Base-by-base conservation (phyloP, 257 asterid species). In the Orobanche coerulescens region DNA sequence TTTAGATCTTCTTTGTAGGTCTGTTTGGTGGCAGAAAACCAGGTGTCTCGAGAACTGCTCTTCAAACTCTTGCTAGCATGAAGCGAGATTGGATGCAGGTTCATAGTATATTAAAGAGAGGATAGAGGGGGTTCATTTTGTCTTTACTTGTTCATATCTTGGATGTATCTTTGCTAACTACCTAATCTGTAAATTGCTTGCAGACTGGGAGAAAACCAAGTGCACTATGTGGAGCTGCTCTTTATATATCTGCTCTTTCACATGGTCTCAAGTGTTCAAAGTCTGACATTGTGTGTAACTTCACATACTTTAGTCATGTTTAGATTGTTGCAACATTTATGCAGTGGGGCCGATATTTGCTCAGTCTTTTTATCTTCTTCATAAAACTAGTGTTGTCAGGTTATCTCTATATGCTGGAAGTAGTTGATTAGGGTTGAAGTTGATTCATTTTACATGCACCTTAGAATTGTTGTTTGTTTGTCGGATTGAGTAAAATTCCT, bases 81-180 rank as follows among this genome's bases (percentile, higher is more conserved):
- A 91, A 91, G 78, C 80, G 90, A 70, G 98, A 88, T 64, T 92
- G 91, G 96, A 88, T 92, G 86, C 94, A 86, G 98, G 98, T 83
- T 44, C 63, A 7, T 43, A 18, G 51, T 50, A 40, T 16, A 15
- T n/a, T 28, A 46, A 15, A 37, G 66, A 18, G 50, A 57, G 64
- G 26, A 24, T 47, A 26, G 37, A 52, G 54, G 1, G 50, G 6
- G 10, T 28, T 22, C 2, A 20, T 2, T 54, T 18, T 53, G 4
- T 37, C 11, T 48, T 51, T 52, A 7, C n/a, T 55, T 54, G 23
- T 6, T 34, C 33, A 39, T 47, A 15, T 61, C 49, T 61, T 39
- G 49, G 34, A 31, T 63, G 23, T 53, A 40, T 42, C 54, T 65
- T 48, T 28, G 22, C 39, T 43, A 11, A 22, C 30, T 66, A 67